phyloP scores from a whole-genome alignment of 352 stramenopile genomes.

The Aphanomyces cochlioides region DNA sequence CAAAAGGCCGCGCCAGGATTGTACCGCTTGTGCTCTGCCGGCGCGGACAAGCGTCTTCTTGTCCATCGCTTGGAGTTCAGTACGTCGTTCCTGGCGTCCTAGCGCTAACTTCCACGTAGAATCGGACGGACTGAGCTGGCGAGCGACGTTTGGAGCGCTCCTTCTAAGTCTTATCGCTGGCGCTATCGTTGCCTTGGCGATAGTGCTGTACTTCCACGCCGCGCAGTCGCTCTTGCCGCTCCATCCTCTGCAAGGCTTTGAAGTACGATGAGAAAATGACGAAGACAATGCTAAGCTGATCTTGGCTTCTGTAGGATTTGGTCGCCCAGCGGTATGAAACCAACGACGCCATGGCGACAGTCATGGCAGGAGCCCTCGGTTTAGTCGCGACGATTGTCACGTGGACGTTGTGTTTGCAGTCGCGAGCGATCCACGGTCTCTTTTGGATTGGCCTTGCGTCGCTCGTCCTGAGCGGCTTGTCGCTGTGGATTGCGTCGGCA shows the following conservation, averaged over 20 bases:
- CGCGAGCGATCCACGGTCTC: conserved; percentile 34
- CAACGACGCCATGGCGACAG: conserved; percentile 18
- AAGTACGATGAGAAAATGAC: not conserved
- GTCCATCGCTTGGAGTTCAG: conserved; percentile 52
- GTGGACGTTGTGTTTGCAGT: conserved; percentile 1
- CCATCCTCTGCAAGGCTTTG: conserved; percentile 12
- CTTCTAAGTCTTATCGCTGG: not conserved
- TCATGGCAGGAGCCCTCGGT: not conserved
- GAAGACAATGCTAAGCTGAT: not conserved
- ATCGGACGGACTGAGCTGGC: conserved; percentile 31
- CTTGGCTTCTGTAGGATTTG: not conserved
- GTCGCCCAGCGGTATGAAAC: conserved; percentile 18
- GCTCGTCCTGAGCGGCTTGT: conserved; percentile 42
- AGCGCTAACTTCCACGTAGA: conserved; percentile 29
- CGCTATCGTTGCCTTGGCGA: not conserved
- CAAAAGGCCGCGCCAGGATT: conserved; percentile 35
- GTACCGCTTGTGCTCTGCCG: conserved; percentile 61
- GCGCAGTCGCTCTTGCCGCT: conserved; percentile 12
- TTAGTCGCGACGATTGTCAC: conserved; percentile 1
- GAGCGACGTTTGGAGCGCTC: not conserved
- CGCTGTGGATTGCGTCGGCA: conserved; percentile 59
- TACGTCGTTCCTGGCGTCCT: conserved; percentile 42
- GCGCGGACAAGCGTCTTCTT: conserved; percentile 70
- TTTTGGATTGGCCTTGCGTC: conserved; percentile 48
- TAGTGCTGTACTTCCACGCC: conserved; percentile 19